These are phyloP conservation scores for Russula emetica DNA, from an alignment of 768 basidiomycete species.

Conservation along the genomic window DNA sequence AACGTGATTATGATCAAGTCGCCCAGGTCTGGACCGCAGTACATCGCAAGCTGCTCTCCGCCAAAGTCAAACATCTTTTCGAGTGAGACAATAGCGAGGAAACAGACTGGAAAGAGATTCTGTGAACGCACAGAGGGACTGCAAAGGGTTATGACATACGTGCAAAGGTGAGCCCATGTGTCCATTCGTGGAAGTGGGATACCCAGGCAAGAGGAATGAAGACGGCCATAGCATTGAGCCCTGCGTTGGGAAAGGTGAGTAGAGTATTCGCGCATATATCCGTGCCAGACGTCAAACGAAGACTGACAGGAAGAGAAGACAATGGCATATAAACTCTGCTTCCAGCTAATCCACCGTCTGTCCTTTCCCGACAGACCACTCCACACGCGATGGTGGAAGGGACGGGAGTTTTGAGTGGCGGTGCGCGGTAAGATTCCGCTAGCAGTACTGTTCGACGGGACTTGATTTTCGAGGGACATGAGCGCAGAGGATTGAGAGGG, in stretches of 20 bases:
- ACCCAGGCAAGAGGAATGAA: slow-evolving; percentile 33
- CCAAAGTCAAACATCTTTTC: slow-evolving; percentile 65
- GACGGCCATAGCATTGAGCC: slow-evolving; percentile 30
- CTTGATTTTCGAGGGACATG: not conserved
- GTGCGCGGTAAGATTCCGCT: not conserved
- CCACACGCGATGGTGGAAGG: slow-evolving; percentile 8
- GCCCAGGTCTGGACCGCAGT: slow-evolving; percentile 54
- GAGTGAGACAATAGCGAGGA: slow-evolving; percentile 61
- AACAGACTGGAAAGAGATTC: slow-evolving; percentile 44
- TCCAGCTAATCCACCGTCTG: slow-evolving; percentile 17
- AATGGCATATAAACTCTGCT: slow-evolving; percentile 17
- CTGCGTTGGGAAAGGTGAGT: slow-evolving; percentile 8
- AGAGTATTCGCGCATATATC: not conserved
- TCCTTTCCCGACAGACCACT: slow-evolving; percentile 22
- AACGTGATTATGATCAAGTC: slow-evolving; percentile 62
- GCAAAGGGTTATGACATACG: slow-evolving; percentile 23
- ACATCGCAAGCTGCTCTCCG: slow-evolving; percentile 52
- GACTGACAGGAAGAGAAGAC: slow-evolving; percentile 21
- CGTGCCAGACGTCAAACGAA: not conserved
- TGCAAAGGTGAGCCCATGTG: slow-evolving; percentile 24
- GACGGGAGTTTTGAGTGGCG: not conserved
- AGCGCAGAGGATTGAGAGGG: not conserved
- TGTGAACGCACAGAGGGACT: not conserved
- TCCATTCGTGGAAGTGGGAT: slow-evolving; percentile 31
- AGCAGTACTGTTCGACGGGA: not conserved